These are phyloP conservation scores for Erodium trifolium DNA, from an alignment of 441 rosid genomes.

Conservation along the genomic window DNA sequence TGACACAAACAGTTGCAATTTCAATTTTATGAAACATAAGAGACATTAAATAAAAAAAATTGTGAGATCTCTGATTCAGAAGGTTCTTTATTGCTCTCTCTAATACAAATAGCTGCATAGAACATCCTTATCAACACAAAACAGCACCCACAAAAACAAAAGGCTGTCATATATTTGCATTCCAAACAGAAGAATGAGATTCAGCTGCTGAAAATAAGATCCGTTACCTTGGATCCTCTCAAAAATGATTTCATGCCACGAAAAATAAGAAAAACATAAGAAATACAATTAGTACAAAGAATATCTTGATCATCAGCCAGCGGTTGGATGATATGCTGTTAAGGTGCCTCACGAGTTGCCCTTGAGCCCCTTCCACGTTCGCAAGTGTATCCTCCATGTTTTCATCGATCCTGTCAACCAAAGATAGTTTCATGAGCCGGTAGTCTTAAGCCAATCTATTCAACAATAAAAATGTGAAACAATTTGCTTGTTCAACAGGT, in stretches of 20 bases:
- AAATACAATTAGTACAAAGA: constrained; percentile 75
- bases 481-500: too few relatives aligned
- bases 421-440: neutral
- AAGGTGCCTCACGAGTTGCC: constrained; percentile 72
- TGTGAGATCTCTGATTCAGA: neutral
- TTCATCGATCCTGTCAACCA: constrained; percentile 67
- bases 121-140: neutral
- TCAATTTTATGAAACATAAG: too few relatives aligned
- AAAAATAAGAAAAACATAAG: constrained; percentile 89
- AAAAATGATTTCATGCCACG: constrained; percentile 51
- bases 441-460: neutral
- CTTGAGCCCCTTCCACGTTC: constrained; percentile 89
- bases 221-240: constrained; percentile 15
- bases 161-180: neutral
- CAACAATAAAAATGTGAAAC: neutral
- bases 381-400: constrained; percentile 81
- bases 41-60: too few relatives aligned
- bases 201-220: neutral
- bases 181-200: neutral
- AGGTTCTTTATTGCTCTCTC: neutral
- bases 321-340: constrained; percentile 87
- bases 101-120: neutral
- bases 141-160: neutral
- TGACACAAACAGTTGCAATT: neutral
- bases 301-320: constrained; percentile 75